Conservation (phyloP, 805 yeast genomes). For the Candida palmyrensis region DNA sequence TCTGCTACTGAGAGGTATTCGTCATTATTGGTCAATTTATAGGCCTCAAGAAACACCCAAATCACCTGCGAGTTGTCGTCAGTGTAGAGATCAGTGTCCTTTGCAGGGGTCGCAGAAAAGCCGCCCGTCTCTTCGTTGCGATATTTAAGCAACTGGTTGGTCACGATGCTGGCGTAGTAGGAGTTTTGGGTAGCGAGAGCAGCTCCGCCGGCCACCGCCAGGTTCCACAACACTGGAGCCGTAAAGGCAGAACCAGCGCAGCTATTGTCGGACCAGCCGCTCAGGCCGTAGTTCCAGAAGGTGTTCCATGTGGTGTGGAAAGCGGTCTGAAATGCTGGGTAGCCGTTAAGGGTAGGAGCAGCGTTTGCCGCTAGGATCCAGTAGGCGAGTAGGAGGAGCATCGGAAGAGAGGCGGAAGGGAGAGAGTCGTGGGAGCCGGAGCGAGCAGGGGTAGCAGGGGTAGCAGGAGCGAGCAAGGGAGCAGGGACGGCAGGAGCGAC, state of each 20-base stretch:
- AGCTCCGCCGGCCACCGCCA: slow-evolving; percentile 21
- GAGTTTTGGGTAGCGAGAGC: slow-evolving; percentile 3
- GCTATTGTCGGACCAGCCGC: slow-evolving; percentile 10
- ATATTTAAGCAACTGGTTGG: slow-evolving; percentile 12
- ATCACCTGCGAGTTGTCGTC: slow-evolving; percentile 26
- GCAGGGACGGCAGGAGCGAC: no score
- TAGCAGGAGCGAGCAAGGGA: no score
- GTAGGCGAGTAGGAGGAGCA: no score
- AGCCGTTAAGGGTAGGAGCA: background rate
- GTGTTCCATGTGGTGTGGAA: slow-evolving; percentile 12
- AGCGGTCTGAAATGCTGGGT: slow-evolving; percentile 7
- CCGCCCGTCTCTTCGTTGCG: slow-evolving; percentile 15
- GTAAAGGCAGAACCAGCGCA: slow-evolving; percentile 10
- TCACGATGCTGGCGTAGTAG: slow-evolving; percentile 7
- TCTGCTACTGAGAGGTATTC: slow-evolving; percentile 16
- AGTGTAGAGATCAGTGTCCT: slow-evolving; percentile 19
- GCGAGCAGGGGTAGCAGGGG: no score
- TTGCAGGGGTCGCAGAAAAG: slow-evolving; percentile 18
- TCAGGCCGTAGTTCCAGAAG: slow-evolving; percentile 12
- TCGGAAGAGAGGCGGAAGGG: no score
- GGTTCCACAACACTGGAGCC: slow-evolving; percentile 21
- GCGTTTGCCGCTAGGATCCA: slow-evolving; percentile 2
- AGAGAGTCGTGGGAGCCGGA: no score
- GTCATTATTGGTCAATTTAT: slow-evolving; percentile 11
- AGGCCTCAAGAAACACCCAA: slow-evolving; percentile 23